Evolutionary conservation across 495 filamentous ascomycete species (phyloP), one percentile per base, ranked within the genome.

Genomic region (Hypoxylon fuscum): DNA sequence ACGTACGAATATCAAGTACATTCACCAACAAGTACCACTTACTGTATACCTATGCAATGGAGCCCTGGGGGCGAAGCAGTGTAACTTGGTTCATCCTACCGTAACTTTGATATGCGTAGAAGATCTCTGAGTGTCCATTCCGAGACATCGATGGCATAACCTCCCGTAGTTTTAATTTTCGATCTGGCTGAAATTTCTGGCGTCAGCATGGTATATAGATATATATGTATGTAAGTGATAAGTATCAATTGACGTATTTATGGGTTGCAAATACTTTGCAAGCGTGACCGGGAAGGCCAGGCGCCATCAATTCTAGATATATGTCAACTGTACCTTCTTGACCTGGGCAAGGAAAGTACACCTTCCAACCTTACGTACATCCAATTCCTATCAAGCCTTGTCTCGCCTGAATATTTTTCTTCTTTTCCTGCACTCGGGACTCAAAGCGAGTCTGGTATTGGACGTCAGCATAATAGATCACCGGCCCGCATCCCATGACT

Each of bases 51-150:
- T 54, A 51, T 44, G 49, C 48, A 50, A n/a, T n/a, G n/a, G n/a
- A n/a, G n/a, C n/a, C n/a, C n/a, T 49, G 53, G 23, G 38, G 37
- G 37, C n/a, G 47, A 65, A 34, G 55, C 38, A 65, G 50, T 65
- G 62, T 46, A 51, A 65, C 62, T 47, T 22, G 35, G 34, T 34
- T 29, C 22, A 59, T 59, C 62, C 50, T 40, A 65, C 62, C 49
- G 49, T 38, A 23, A 31, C 29, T 59, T 8, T 23, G 40, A 34
- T 55, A 27, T 55, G 8, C 18, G 1, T 22, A 8, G 52, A 55
- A 59, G 61, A 59, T 59, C 61, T 49, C 59, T 64, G 48, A 59
- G 43, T 35, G 42, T 59, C 41, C 55, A 50, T 59, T 44, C 55
- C 49, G 54, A 34, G 35, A 53, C 18, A 10, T 46, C 20, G 25